Evolutionary conservation across 805 yeast genomes (phyloP).

Genomic region (Teunomyces stri): DNA sequence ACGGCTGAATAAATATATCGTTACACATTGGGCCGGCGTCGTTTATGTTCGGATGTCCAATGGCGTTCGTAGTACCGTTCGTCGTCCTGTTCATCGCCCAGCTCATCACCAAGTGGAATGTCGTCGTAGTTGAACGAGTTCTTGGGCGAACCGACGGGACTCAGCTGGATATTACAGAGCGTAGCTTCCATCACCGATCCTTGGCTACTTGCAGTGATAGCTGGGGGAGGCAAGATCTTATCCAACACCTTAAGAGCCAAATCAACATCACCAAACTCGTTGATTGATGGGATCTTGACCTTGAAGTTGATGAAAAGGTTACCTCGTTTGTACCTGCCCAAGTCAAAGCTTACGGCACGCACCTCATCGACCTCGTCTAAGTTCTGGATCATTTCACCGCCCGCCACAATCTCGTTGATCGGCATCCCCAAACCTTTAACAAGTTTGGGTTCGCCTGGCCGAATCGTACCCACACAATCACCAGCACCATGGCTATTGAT

Average conservation of each 20-base stretch:
- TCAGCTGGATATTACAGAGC: constrained; percentile 4
- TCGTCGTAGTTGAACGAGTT: constrained; percentile 15
- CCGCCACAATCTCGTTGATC: constrained; percentile 21
- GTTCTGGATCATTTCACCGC: constrained; percentile 27
- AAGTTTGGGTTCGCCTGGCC: constrained; percentile 47
- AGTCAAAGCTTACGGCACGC: constrained; percentile 18
- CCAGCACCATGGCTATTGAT: constrained; percentile 39
- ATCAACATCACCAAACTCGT: constrained; percentile 22
- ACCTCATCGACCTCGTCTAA: constrained; percentile 12
- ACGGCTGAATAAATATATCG: constrained; percentile 3
- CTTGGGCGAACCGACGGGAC: background rate
- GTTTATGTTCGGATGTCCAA: constrained; percentile 14
- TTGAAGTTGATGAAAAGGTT: constrained; percentile 40
- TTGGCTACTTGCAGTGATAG: too few species aligned
- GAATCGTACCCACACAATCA: constrained; percentile 52
- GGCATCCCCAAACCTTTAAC: constrained; percentile 66
- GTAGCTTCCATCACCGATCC: constrained; percentile 5
- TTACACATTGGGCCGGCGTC: background rate
- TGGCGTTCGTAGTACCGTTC: constrained; percentile 15
- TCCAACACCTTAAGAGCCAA: constrained; percentile 19
- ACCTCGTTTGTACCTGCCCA: constrained; percentile 25
- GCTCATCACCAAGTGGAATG: constrained; percentile 17
- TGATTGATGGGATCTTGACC: constrained; percentile 31
- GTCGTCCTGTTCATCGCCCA: constrained; percentile 17
- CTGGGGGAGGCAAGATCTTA: constrained; percentile 17